These are phyloP conservation scores for Ulmus americana DNA, from an alignment of 331 rosid genomes.

Conservation along the genomic window DNA sequence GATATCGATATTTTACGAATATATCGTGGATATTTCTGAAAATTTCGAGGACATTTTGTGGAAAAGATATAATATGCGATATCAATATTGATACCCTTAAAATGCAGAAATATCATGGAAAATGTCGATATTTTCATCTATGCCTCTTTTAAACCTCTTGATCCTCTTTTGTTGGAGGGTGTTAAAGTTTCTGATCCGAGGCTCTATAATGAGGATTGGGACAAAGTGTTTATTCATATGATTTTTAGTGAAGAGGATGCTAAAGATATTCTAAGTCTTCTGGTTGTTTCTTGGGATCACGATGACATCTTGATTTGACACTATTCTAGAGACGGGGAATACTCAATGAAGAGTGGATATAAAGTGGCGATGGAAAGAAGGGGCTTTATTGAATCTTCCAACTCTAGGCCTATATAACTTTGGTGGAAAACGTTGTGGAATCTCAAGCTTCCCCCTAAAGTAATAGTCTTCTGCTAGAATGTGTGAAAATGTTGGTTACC, in stretches of 20 bases:
- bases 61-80: too few relatives aligned
- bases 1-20: too few relatives aligned
- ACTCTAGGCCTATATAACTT: not conserved
- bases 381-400: not conserved
- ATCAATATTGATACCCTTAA: too few relatives aligned
- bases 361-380: not conserved
- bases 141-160: not conserved
- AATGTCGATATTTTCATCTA: too few relatives aligned
- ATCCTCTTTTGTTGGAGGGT: not conserved
- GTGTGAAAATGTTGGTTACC: not conserved
- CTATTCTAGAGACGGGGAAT: not conserved
- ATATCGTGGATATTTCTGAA: too few relatives aligned
- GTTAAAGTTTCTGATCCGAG: not conserved
- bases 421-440: not conserved
- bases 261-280: too few relatives aligned
- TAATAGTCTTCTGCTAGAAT: not conserved
- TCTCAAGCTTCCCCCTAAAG: not conserved
- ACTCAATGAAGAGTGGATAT: not conserved
- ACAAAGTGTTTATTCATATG: not conserved
- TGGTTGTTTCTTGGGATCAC: not conserved
- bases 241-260: not conserved
- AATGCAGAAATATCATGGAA: too few relatives aligned
- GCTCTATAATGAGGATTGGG: not conserved
- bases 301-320: not conserved
- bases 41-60: too few relatives aligned